A percentile compares a stretch with the other conserved stretches of the same genome.
Evolutionary conservation across 2,329 filamentous ascomycete genomes (phyloP).

Genomic region (Diaporthe sp.): DNA sequence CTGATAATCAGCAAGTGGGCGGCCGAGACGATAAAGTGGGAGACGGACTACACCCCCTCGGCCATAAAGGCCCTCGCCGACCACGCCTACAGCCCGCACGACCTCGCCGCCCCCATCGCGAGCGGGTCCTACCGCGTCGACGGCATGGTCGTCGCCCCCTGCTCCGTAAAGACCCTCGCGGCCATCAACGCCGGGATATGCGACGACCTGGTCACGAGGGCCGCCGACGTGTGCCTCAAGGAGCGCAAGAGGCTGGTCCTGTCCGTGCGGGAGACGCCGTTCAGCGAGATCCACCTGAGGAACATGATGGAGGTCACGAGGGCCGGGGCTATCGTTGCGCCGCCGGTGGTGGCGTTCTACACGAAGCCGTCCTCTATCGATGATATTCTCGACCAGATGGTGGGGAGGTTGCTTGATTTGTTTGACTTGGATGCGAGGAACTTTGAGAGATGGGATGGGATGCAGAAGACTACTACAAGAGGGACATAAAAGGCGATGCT

Average conservation of each 20-base stretch:
- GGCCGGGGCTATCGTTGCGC: conserved; percentile 58
- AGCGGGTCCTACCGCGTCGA: conserved; percentile 59
- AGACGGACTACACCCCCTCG: conserved; percentile 55
- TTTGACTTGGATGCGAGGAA: conserved; percentile 57
- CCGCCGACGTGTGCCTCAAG: conserved; percentile 62
- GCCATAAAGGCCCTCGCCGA: conserved; percentile 56
- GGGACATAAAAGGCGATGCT: background rate
- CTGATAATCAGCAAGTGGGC: conserved; percentile 64
- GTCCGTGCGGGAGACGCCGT: conserved; percentile 58
- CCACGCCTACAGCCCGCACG: conserved; percentile 54
- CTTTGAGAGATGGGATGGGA: conserved; percentile 56
- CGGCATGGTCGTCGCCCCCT: conserved; percentile 63
- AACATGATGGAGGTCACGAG: conserved; percentile 58
- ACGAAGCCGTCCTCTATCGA: conserved; percentile 54
- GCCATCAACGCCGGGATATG: conserved; percentile 56
- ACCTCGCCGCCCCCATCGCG: conserved; percentile 60
- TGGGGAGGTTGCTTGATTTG: conserved; percentile 60
- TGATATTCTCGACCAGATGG: conserved; percentile 59
- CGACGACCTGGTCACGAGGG: conserved; percentile 60
- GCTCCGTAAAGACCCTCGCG: conserved; percentile 63
- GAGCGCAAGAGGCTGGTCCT: conserved; percentile 57
- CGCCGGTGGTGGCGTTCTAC: conserved; percentile 60
- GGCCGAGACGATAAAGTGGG: conserved; percentile 61
- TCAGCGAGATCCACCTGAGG: conserved; percentile 60
- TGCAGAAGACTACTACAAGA: conserved; percentile 36